Conservation (phyloP, 2,329 filamentous ascomycete genomes). For the Tolypocladium nubicola region DNA sequence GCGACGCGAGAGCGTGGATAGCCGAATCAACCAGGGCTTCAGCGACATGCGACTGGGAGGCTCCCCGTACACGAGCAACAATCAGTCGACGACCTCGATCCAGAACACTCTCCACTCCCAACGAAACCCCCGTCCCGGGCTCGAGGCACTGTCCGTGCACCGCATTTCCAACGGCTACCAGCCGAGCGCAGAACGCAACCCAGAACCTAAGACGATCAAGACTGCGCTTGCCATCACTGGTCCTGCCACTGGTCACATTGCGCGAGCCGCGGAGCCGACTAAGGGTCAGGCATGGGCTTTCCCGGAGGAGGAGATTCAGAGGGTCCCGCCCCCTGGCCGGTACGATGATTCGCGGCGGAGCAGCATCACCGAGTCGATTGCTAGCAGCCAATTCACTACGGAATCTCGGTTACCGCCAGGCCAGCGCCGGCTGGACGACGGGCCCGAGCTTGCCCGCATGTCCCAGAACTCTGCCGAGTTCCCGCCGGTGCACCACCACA, state of each 20-base stretch:
- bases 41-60: constrained; percentile 57
- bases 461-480: constrained; percentile 43
- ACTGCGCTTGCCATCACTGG: constrained; percentile 70
- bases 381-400: constrained; percentile 68
- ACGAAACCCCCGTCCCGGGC: constrained; percentile 42
- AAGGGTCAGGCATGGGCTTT: constrained; percentile 81
- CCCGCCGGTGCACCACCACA: constrained; percentile 59
- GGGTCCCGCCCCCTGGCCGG: constrained; percentile 28
- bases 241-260: constrained; percentile 53
- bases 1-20: constrained; percentile 68
- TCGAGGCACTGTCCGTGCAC: constrained; percentile 43
- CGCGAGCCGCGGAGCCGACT: constrained; percentile 64
- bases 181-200: constrained; percentile 47
- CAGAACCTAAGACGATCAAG: constrained; percentile 45
- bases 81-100: constrained; percentile 65
- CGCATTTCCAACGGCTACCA: constrained; percentile 57
- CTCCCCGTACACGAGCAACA: constrained; percentile 63
- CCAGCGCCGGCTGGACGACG: constrained; percentile 62
- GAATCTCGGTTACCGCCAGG: constrained; percentile 63
- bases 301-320: constrained; percentile 58
- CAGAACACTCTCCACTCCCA: constrained; percentile 61
- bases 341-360: constrained; percentile 60
- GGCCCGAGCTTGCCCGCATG: constrained; percentile 37
- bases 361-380: constrained; percentile 66
- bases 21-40: constrained; percentile 63